Evolutionary conservation across 2,329 filamentous ascomycete species (phyloP).

Genomic region (Pseudogymnoascus sp.): DNA sequence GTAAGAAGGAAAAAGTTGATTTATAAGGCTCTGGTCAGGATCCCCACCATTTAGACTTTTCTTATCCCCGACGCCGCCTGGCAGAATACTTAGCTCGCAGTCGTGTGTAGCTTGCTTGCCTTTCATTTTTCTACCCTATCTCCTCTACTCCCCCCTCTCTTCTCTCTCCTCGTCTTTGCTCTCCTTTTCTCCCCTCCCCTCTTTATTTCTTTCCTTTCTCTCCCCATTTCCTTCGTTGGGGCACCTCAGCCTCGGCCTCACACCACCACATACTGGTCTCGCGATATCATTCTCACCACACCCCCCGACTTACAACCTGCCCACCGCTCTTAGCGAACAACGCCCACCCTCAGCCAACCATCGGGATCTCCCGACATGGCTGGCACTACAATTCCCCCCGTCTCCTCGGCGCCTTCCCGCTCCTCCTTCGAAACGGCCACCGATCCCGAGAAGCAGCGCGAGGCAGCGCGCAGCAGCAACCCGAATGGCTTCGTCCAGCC

Average conservation of each 20-base stretch:
- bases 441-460: conserved; percentile 19
- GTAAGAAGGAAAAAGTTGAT: conserved; percentile 1
- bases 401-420: background rate
- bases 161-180: background rate
- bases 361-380: background rate
- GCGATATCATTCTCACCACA: background rate
- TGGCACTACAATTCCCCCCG: background rate
- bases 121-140: background rate
- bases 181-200: background rate
- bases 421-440: conserved; percentile 1
- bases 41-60: conserved; percentile 6
- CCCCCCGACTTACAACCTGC: background rate
- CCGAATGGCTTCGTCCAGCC: conserved; percentile 38
- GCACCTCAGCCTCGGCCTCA: background rate
- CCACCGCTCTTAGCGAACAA: background rate
- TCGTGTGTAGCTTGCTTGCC: background rate
- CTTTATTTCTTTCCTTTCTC: background rate
- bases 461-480: conserved; percentile 37
- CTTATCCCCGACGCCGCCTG: conserved; percentile 1
- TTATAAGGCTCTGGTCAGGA: background rate
- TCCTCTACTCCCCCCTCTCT: background rate
- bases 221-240: background rate
- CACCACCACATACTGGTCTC: background rate
- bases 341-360: background rate
- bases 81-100: conserved; percentile 1